A percentile compares a stretch with the other conserved stretches of the same genome.
Evolutionary conservation across 495 filamentous ascomycete genomes (phyloP).

Genomic region (Trichoderma gamsii): DNA sequence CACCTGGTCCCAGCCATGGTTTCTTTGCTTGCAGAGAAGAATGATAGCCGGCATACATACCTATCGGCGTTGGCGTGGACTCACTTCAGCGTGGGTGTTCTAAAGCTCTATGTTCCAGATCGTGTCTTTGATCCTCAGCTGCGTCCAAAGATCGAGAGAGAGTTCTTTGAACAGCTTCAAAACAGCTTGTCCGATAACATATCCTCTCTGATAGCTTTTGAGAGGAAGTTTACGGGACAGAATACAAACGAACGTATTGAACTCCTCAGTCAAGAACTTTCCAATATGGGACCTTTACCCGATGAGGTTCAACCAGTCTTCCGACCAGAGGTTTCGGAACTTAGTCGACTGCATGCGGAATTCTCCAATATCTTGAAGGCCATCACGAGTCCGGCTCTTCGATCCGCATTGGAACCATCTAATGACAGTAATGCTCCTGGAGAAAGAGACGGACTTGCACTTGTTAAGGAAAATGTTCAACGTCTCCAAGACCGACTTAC

Average conservation of each 20-base stretch:
- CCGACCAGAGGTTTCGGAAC: constrained; percentile 59
- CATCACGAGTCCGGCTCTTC: constrained; percentile 50
- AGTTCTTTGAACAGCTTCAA: constrained; percentile 54
- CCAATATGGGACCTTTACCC: constrained; percentile 57
- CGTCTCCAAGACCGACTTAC: constrained; percentile 62
- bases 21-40: constrained; percentile 28
- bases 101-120: constrained; percentile 81
- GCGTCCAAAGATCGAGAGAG: constrained; percentile 62
- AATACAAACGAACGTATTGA: constrained; percentile 54
- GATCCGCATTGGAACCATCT: not conserved
- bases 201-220: constrained; percentile 57
- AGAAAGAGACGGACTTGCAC: constrained; percentile 32
- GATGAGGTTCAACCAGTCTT: constrained; percentile 49
- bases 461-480: constrained; percentile 65
- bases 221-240: constrained; percentile 61
- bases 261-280: constrained; percentile 53
- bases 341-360: constrained; percentile 71
- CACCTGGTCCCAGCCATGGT: constrained; percentile 39
- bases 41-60: constrained; percentile 24
- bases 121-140: constrained; percentile 81
- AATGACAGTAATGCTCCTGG: constrained; percentile 29
- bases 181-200: constrained; percentile 50
- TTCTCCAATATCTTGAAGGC: constrained; percentile 68
- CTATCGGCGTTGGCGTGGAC: constrained; percentile 55
- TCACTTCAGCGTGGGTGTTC: constrained; percentile 54